Conservation (phyloP, 495 filamentous ascomycete genomes). For the Recurvomyces mirabilis region DNA sequence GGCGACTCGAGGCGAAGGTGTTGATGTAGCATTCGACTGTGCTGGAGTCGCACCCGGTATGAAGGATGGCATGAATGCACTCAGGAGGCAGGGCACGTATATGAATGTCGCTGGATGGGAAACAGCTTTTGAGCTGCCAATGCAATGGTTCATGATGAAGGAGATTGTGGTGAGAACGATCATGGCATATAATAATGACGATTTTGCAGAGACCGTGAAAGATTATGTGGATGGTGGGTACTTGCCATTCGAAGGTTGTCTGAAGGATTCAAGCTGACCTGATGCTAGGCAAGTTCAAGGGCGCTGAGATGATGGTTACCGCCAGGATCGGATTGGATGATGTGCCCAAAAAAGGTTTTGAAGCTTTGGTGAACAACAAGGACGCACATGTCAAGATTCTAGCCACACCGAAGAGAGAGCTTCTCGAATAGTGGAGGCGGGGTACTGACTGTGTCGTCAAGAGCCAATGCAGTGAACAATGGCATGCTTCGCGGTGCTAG, state of each 20-base stretch:
- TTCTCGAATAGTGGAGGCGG: neutral
- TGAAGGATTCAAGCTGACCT: neutral
- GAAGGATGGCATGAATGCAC: constrained; percentile 22
- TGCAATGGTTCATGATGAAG: constrained; percentile 21
- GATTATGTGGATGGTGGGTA: constrained; percentile 24
- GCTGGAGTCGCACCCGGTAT: constrained; percentile 20
- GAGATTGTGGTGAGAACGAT: constrained; percentile 20
- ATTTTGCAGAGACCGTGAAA: constrained; percentile 24
- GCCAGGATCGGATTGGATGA: constrained; percentile 25
- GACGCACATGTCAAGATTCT: constrained; percentile 27
- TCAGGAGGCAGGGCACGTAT: constrained; percentile 22
- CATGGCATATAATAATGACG: constrained; percentile 25
- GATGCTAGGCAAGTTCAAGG: constrained; percentile 23
- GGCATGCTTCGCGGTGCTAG: no score
- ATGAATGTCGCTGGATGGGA: constrained; percentile 27
- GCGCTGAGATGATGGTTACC: constrained; percentile 27
- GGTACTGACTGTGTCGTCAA: no score
- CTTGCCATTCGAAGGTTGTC: neutral
- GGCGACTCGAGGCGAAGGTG: constrained; percentile 20
- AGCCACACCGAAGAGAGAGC: constrained; percentile 19
- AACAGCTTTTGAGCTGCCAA: constrained; percentile 19
- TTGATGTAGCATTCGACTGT: constrained; percentile 26
- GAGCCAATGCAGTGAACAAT: no score
- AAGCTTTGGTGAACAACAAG: constrained; percentile 24
- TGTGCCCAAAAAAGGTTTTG: constrained; percentile 21